Conservation (phyloP, 192 early-diverging fungal species). For the Backusella tarrabulga region DNA sequence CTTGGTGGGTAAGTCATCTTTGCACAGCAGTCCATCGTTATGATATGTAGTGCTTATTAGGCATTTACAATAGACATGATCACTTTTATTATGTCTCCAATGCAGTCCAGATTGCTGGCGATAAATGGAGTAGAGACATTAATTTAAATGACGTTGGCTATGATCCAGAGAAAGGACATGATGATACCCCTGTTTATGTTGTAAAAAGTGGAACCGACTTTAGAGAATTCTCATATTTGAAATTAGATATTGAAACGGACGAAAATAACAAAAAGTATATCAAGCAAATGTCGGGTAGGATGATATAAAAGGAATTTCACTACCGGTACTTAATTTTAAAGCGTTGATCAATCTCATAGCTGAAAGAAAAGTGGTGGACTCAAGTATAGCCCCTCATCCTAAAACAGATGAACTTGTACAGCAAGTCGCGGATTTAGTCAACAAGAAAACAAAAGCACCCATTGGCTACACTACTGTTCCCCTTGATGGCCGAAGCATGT, state of each 20-base stretch:
- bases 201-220: constrained; percentile 74
- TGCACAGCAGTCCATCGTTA: not conserved
- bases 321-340: not conserved
- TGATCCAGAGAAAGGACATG: constrained; percentile 38
- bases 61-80: constrained; percentile 47
- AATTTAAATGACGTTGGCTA: constrained; percentile 35
- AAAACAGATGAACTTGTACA: constrained; percentile 45
- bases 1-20: constrained; percentile 51
- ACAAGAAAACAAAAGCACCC: constrained; percentile 47
- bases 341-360: constrained; percentile 17
- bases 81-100: constrained; percentile 66
- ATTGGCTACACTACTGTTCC: constrained; percentile 52
- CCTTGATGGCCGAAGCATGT: constrained; percentile 57
- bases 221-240: constrained; percentile 56
- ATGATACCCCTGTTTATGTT: constrained; percentile 39
- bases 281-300: constrained; percentile 30
- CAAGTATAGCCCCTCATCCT: constrained; percentile 35
- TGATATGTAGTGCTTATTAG: not conserved
- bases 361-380: constrained; percentile 44
- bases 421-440: constrained; percentile 46
- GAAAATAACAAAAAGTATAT: constrained; percentile 29
- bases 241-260: constrained; percentile 35
- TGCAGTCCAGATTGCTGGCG: constrained; percentile 40
- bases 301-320: not conserved
- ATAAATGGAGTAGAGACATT: constrained; percentile 36